phyloP scores from a whole-genome alignment of 73 alveolate genomes.

The Diophrys appendiculata region DNA sequence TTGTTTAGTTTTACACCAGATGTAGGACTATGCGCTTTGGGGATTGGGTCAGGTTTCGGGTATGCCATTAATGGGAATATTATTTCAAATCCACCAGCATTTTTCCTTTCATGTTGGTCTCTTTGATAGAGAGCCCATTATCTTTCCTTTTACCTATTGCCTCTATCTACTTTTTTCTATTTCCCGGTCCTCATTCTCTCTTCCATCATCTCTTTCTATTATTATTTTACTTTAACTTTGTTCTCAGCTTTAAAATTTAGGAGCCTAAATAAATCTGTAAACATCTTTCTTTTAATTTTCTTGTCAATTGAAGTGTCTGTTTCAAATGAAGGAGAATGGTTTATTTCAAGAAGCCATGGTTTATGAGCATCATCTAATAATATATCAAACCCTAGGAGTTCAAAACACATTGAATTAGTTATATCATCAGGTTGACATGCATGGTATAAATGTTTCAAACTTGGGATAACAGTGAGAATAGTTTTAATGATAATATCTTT shows the following conservation, averaged over 20 bases:
- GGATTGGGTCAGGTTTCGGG: too few species aligned
- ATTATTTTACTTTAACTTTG: too few species aligned
- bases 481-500: constrained; percentile 57
- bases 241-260: not conserved
- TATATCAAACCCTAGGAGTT: constrained; percentile 60
- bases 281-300: constrained; percentile 10
- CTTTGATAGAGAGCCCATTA: too few species aligned
- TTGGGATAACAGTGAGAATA: constrained; percentile 37
- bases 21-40: too few species aligned
- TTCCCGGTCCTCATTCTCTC: too few species aligned
- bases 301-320: constrained; percentile 35
- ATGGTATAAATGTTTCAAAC: constrained; percentile 43
- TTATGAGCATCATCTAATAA: constrained; percentile 32
- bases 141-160: too few species aligned
- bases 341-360: constrained; percentile 58
- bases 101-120: too few species aligned
- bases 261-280: constrained; percentile 5
- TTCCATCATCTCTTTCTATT: too few species aligned
- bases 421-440: constrained; percentile 54
- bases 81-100: too few species aligned
- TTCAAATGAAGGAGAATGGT: constrained; percentile 53
- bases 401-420: constrained; percentile 51
- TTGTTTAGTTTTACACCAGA: too few species aligned
- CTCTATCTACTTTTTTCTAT: too few species aligned
- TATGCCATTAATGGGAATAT: too few species aligned